Evolutionary conservation across 2,329 filamentous ascomycete genomes (phyloP).

Genomic region (Cercospora nicotianae): DNA sequence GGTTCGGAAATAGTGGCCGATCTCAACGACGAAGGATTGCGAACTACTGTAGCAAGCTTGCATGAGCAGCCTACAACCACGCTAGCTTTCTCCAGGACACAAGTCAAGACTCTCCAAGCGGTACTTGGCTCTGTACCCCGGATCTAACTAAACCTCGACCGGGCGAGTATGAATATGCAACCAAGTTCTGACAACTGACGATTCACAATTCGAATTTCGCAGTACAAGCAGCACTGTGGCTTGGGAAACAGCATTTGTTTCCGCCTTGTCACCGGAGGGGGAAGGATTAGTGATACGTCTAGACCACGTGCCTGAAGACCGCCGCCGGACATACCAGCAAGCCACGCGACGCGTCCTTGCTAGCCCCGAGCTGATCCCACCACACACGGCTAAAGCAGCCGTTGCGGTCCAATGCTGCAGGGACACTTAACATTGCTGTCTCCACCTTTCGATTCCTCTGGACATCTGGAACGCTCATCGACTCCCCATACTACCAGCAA

Average conservation of each 20-base stretch:
- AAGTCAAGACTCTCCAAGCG: neutral
- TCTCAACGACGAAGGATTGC: neutral
- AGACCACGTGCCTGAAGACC: neutral
- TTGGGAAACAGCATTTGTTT: neutral
- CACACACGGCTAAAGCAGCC: neutral
- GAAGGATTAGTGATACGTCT: neutral
- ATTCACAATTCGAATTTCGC: neutral
- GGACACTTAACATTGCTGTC: neutral
- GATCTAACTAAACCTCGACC: neutral
- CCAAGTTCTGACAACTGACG: neutral
- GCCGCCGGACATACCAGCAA: neutral
- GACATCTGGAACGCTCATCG: neutral
- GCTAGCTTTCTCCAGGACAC: neutral
- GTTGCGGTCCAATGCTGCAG: neutral
- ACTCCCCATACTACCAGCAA: neutral
- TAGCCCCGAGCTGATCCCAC: neutral
- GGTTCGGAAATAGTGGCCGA: neutral
- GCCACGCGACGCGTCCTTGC: neutral
- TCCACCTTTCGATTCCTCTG: neutral
- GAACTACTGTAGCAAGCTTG: neutral
- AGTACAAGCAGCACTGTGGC: neutral
- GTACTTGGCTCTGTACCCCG: neutral
- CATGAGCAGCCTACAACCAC: neutral
- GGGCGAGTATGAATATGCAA: neutral
- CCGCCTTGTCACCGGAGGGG: neutral